phyloP scores from a whole-genome alignment of 139 green algal genomes.

The Choricystis sp. region DNA sequence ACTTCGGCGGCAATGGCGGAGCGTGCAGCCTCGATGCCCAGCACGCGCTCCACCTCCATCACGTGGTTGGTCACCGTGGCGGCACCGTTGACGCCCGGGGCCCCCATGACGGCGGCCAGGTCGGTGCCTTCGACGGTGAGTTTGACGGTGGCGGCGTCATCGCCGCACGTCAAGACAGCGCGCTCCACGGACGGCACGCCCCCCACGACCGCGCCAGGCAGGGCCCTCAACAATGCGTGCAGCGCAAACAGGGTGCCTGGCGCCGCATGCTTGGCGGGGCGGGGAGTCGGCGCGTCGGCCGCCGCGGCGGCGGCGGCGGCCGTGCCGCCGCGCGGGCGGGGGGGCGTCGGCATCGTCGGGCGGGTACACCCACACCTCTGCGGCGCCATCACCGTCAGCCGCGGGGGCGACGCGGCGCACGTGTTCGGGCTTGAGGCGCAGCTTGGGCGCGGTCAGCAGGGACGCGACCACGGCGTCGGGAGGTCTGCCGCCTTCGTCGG shows the following conservation, averaged over 20 bases:
- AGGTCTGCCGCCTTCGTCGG: not conserved
- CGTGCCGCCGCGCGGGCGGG: too few species aligned
- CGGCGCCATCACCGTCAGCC: too few species aligned
- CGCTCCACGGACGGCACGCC: slow-evolving; percentile 76
- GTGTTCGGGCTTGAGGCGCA: slow-evolving; percentile 63
- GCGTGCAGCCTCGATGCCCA: slow-evolving; percentile 89
- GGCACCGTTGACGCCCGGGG: slow-evolving; percentile 50
- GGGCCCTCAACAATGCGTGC: slow-evolving; percentile 15
- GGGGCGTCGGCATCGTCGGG: too few species aligned
- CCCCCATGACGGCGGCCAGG: slow-evolving; percentile 64
- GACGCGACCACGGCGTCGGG: not conserved
- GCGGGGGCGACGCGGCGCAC: slow-evolving; percentile 16
- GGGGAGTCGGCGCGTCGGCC: not conserved
- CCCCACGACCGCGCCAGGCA: slow-evolving; percentile 63
- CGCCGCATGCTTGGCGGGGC: not conserved
- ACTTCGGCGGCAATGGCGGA: slow-evolving; percentile 59
- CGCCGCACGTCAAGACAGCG: slow-evolving; percentile 68
- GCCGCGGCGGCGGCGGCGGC: not conserved
- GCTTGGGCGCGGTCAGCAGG: slow-evolving; percentile 17
- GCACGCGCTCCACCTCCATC: slow-evolving; percentile 58
- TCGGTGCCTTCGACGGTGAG: slow-evolving; percentile 65
- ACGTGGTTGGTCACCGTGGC: slow-evolving; percentile 85
- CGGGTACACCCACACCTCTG: slow-evolving; percentile 8
- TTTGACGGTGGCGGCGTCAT: slow-evolving; percentile 29
- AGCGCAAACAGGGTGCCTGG: not conserved